phyloP scores from a whole-genome alignment of 352 stramenopile species.

The Phytopythium kandeliae region DNA sequence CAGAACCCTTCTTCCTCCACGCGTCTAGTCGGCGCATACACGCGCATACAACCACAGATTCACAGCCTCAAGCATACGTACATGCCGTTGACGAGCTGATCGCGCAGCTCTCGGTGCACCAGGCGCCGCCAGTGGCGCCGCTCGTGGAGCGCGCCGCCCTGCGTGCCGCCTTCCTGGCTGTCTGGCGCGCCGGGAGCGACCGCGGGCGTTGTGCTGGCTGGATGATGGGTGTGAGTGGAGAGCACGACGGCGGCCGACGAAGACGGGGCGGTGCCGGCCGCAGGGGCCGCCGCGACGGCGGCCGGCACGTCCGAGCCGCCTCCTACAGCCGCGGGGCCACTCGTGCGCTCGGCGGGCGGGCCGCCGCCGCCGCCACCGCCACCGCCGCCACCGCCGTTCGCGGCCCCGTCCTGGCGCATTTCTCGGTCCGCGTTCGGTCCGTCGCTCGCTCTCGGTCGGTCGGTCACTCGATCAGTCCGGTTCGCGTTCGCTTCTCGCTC shows the following conservation, averaged over 20 bases:
- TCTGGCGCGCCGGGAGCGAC: background rate
- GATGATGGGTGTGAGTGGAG: conserved; percentile 1
- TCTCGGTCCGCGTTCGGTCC: background rate
- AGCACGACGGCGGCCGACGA: background rate
- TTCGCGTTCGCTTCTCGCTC: conserved; percentile 1
- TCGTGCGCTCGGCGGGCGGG: background rate
- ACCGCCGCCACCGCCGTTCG: conserved; percentile 5
- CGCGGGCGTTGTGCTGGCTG: background rate
- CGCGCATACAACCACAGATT: too few relatives aligned
- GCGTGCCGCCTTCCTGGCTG: background rate
- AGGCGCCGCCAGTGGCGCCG: conserved; percentile 22
- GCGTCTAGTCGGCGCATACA: too few relatives aligned
- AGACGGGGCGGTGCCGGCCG: background rate
- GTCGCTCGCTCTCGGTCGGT: background rate
- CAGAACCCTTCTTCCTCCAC: too few relatives aligned
- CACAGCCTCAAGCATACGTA: conserved; percentile 9
- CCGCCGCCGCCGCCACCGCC: too few relatives aligned
- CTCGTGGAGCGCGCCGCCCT: background rate
- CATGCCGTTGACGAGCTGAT: conserved; percentile 27
- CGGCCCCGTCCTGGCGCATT: conserved; percentile 3
- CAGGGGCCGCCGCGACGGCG: background rate
- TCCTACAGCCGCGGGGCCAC: background rate
- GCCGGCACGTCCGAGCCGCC: background rate
- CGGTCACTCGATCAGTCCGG: background rate
- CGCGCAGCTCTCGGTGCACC: conserved; percentile 27